Evolutionary conservation across 1,284 basidiomycete species (phyloP), one percentile per base, ranked within the genome.

Genomic region (Waitea zeae): DNA sequence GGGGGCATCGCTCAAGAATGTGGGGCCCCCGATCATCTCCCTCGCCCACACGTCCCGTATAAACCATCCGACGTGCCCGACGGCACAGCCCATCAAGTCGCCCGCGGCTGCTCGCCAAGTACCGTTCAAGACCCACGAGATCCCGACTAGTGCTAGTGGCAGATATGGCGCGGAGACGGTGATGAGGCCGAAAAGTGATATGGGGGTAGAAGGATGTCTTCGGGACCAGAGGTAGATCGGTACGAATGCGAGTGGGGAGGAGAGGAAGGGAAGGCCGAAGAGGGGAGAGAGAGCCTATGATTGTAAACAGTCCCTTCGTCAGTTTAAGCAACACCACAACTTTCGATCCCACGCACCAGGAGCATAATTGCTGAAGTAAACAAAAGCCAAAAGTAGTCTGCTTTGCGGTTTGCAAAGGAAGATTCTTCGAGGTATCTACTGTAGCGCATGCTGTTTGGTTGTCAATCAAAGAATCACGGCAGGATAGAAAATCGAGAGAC

Each of bases 191-290:
- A 98, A 95, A 17, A 98, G 67, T 3, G 87, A 90, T 42, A 98
- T 84, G n/a, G 88, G 84, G 3, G 90, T 84, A 19, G 82, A 77
- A 1, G 92, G 87, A 51, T 97, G 95, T 12, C 90, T 65, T 33
- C 95, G 64, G 5, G 89, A 88, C 93, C 95, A 98, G 39, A 98
- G 64, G 53, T 98, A 98, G 33, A 96, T 93, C 3, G 95, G 79
- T 2, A 93, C 82, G 49, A 93, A 93, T 0, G 88, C 88, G 14
- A 93, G 66, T 0, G 83, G 74, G 0, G 83, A 81, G 2, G 86
- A 86, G 36, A 90, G 74, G 56, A 95, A 92, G 0, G 89, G 89
- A 15, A 90, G 70, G 39, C 86, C 89, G 44, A 90, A 74, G 4
- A 93, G 63, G 0, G 88, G 88, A 0, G 87, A 86, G 3, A 92